Evolutionary conservation across 2,329 filamentous ascomycete genomes (phyloP), one percentile per base, ranked within the genome.

Genomic region (Zasmidium citrigriseum): DNA sequence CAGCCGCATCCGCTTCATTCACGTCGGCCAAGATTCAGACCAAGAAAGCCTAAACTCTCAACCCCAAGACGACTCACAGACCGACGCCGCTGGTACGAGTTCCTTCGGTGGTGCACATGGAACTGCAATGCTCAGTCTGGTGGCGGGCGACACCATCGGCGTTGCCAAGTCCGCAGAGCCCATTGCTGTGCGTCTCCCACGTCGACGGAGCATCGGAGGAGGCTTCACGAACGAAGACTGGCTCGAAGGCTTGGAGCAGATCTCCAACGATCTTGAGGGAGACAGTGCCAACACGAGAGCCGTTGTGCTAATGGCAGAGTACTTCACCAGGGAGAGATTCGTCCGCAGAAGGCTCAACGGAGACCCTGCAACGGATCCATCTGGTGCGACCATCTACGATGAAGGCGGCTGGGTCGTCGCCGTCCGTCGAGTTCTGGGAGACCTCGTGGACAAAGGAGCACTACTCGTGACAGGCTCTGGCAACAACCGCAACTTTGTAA

Each of bases 381-480:
- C n/a, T n/a, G n/a, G n/a, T n/a, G n/a, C n/a, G n/a, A 14, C 14
- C 27, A 29, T 14, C 14, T 29, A 29, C 27, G 27, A 29, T 14
- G 7, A 29, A 7, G 7, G 14, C 7, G 27, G 27, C 23, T 49
- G 18, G 46, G 23, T 12, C 18, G 46, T 5, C 18, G 21, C 21
- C 46, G 14, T 24, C 14, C 21, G n/a, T 12, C 23, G 27, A 22
- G 12, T 49, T 11, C 46, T 49, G 5, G 21, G 24, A n/a, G 11
- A 18, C 18, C 18, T 49, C n/a, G 21, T 23, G 14, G 21, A 10
- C 18, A 52, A 52, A 24, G 48, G 48, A 7, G 48, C 48, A 10
- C 9, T 52, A 18, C 22, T 52, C 20, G 48, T 52, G 24, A 52
- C 48, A 20, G 48, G 48, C 23, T 18, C 48, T 52, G 48, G 48